Conservation (phyloP, 176 grass and related monocot species). For the Carex kokanica region DNA sequence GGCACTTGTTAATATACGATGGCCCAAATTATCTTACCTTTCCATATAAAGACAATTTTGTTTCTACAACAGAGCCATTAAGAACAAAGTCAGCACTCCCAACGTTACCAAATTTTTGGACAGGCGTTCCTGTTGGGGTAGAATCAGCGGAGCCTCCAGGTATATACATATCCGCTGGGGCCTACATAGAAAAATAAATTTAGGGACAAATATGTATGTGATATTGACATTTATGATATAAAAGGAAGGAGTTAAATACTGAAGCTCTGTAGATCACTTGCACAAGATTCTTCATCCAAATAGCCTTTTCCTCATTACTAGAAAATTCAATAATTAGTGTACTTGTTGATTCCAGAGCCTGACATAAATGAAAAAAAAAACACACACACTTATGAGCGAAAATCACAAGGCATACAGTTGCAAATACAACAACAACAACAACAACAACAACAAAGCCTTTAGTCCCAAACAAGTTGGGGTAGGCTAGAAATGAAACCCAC, state of each 20-base stretch:
- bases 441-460: no score
- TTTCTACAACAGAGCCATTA: constrained; percentile 86
- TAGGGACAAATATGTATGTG: constrained; percentile 18
- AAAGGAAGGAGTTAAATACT: constrained; percentile 37
- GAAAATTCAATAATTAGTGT: constrained; percentile 74
- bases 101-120: constrained; percentile 55
- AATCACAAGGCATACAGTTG: neutral
- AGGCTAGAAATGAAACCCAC: no score
- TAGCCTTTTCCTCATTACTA: constrained; percentile 66
- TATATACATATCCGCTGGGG: constrained; percentile 69
- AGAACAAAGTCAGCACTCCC: constrained; percentile 84
- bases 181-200: constrained; percentile 40
- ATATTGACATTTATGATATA: constrained; percentile 29
- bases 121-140: constrained; percentile 42
- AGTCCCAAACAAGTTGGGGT: no score
- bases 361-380: constrained; percentile 17
- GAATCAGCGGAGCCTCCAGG: constrained; percentile 55
- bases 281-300: constrained; percentile 78
- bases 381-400: neutral
- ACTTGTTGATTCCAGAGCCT: constrained; percentile 88
- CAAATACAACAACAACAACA: neutral
- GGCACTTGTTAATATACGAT: constrained; percentile 3
- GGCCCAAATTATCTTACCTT: constrained; percentile 48
- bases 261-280: constrained; percentile 94
- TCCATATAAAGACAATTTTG: constrained; percentile 77